Conservation (phyloP, 345 rosid genomes). For the thale cress (Arabidopsis thaliana) region DNA sequence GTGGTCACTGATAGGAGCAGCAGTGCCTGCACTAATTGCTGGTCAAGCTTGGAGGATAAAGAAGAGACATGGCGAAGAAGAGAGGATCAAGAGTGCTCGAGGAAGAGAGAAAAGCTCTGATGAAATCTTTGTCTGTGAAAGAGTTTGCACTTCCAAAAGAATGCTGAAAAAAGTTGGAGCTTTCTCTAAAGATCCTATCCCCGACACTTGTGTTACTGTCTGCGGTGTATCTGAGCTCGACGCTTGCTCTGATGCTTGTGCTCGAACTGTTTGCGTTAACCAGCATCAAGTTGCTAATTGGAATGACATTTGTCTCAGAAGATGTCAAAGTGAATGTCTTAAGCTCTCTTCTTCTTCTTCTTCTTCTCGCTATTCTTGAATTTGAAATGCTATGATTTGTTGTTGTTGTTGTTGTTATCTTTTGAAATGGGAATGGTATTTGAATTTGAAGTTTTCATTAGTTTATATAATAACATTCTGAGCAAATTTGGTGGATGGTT, state of each 20-base stretch:
- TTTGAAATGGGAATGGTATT: slow-evolving; percentile 29
- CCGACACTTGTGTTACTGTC: slow-evolving; percentile 83
- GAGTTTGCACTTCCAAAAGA: slow-evolving; percentile 90
- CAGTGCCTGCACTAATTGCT: slow-evolving; percentile 71
- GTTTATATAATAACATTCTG: slow-evolving; percentile 22
- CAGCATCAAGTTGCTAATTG: slow-evolving; percentile 92
- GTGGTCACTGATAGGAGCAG: slow-evolving; percentile 80
- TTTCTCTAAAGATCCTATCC: slow-evolving; percentile 77
- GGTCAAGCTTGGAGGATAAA: slow-evolving; percentile 73
- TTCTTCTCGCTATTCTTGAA: slow-evolving; percentile 34
- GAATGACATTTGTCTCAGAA: slow-evolving; percentile 81
- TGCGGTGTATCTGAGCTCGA: slow-evolving; percentile 91
- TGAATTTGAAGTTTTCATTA: slow-evolving; percentile 21
- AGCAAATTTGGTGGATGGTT: not conserved
- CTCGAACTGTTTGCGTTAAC: slow-evolving; percentile 81
- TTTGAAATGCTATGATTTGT: slow-evolving; percentile 1
- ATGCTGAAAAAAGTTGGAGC: slow-evolving; percentile 87
- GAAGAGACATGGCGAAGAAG: slow-evolving; percentile 68
- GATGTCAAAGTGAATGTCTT: slow-evolving; percentile 86
- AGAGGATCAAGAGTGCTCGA: slow-evolving; percentile 71
- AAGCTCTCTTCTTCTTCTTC: slow-evolving; percentile 47
- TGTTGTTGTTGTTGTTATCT: slow-evolving; percentile 4
- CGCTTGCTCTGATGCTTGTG: slow-evolving; percentile 91
- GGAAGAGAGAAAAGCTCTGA: slow-evolving; percentile 86
- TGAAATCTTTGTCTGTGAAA: slow-evolving; percentile 84